These are phyloP conservation scores for Citrullus mucosospermus DNA, from an alignment of 306 rosid species.

Conservation along the genomic window DNA sequence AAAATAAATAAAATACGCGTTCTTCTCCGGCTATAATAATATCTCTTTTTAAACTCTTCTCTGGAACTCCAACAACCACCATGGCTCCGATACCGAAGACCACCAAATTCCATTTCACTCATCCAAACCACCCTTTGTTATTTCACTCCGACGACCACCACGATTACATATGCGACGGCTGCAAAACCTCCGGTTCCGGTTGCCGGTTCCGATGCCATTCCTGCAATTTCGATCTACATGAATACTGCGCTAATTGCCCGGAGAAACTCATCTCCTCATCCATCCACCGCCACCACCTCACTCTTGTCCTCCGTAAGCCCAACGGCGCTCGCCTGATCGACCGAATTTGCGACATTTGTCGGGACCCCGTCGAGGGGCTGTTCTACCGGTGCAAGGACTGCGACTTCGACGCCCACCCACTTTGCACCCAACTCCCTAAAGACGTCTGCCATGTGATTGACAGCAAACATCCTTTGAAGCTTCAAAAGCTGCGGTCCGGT, in stretches of 20 bases:
- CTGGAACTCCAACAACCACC: neutral
- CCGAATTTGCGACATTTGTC: slow-evolving; percentile 8
- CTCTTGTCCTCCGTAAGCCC: neutral
- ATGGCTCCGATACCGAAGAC: neutral
- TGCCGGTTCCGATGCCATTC: slow-evolving; percentile 9
- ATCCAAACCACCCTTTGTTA: neutral
- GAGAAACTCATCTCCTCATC: neutral
- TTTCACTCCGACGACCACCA: neutral
- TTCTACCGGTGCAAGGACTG: slow-evolving; percentile 16
- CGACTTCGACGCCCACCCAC: slow-evolving; percentile 13
- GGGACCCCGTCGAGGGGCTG: neutral
- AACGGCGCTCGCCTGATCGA: neutral
- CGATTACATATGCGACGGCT: neutral
- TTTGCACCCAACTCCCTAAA: slow-evolving; percentile 11
- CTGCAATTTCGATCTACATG: slow-evolving; percentile 15
- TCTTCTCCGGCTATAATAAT: neutral
- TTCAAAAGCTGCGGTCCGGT: neutral
- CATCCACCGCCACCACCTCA: slow-evolving; percentile 1
- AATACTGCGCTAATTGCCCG: slow-evolving; percentile 16
- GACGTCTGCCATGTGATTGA: neutral
- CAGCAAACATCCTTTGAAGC: neutral
- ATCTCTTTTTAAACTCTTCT: neutral
- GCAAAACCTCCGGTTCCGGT: slow-evolving; percentile 4
- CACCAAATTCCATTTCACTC: neutral
- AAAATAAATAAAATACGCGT: neutral